Base-by-base conservation (phyloP, 73 alveolate species). In the Stentor coeruleus region DNA sequence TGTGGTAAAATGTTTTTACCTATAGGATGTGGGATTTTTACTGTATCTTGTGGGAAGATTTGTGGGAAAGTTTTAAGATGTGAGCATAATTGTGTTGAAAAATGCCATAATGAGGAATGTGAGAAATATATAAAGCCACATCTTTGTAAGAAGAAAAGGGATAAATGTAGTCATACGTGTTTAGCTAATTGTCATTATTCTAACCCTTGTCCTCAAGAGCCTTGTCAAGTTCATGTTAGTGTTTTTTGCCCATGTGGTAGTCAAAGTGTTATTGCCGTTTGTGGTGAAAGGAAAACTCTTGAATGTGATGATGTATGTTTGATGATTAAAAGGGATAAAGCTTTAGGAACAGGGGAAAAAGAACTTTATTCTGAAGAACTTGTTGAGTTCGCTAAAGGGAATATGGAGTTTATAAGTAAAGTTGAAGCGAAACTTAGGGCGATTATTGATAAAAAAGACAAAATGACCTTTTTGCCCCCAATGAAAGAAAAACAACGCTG, bases 291-390 rank as follows among this genome's bases (percentile, higher is more conserved):
- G 0, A 81, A 90, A 59, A 84, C 81, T 26, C 42, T 87, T 6
- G 91, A 83, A 59, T 90, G 96, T 87, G 87, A 75, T 31, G 60
- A 83, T 39, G 96, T 87, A 58, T 90, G 96, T 80, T 39, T 77
- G 59, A 86, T 81, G 77, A 59, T 86, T 36, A 55, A 86, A 59
- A 36, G 96, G 37, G 91, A 87, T 39, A 59, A 75, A 36, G 96
- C 96, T 30, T 87, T 90, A 42, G 86, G 86, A 26, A 35, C 76
- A 3, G 74, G 76, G 1, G 57, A 31, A 31, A 84, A 86, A n/a
- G 87, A 72, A 40, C 74, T 82, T 72, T 90, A 90, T 80, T 90
- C 93, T 55, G 93, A 90, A 60, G 84, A 66, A 33, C 39, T 84
- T 31, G 55, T 87, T 3, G 93, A 87, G 38, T 87, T 87, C 58